Base-by-base conservation (phyloP, 1,284 basidiomycete species). In the Agroathelia rolfsii region DNA sequence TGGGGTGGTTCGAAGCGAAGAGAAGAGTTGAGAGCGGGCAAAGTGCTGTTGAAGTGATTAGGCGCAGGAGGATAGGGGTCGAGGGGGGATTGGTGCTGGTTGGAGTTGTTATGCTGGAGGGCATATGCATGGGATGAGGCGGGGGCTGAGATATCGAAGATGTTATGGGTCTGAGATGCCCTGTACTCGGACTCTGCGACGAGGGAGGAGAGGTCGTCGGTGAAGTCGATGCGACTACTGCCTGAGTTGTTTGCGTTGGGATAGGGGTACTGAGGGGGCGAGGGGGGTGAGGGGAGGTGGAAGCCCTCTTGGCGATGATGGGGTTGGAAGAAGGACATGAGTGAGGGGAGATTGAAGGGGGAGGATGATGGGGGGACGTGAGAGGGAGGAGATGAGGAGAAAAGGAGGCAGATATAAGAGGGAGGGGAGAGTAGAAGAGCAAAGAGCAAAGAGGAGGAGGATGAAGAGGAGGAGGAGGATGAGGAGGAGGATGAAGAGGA, bases 121-220 rank as follows among this genome's bases (percentile, higher is more conserved):
- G n/a, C n/a, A n/a, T n/a, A n/a, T n/a, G n/a, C n/a, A 6, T 46
- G 41, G n/a, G 45, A 24, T 14, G 46, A 32, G 4, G 48, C 30
- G 10, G 66, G 63, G 2, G 67, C 65, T 35, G 66, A 65, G 51
- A 80, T 73, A 54, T 82, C 78, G 33, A 81, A 82, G 47, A 82
- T 79, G 55, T 78, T 76, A 60, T 80, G 78, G 4, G 72, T 65
- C 28, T 57, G 58, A 11, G 55, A 51, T 14, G 60, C 55, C 27
- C 55, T 53, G 39, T 62, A 52, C 42, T 56, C 51, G 43, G 50
- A 55, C 43, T 53, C 47, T 32, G 56, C 58, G 50, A 78, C 76
- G 39, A 80, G 63, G 7, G 51, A 61, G 2, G 71, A 72, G 31
- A 80, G 69, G 41, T 80, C 77, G 53, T 80, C 76, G 28, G 57